Conservation (phyloP, 202 grass and related monocot genomes). For the Tripidium arundinaceum region DNA sequence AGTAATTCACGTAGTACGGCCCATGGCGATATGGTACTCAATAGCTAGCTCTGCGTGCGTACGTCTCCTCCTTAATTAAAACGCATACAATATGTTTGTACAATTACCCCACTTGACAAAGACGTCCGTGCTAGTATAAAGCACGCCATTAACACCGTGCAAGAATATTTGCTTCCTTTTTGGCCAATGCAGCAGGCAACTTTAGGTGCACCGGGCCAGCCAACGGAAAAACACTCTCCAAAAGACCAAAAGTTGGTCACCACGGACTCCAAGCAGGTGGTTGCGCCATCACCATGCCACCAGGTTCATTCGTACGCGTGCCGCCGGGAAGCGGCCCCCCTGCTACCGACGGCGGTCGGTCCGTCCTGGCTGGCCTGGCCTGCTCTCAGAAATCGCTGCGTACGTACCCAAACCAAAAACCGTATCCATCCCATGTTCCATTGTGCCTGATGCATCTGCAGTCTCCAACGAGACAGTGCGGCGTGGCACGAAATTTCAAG, state of each 20-base stretch:
- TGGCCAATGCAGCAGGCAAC: not conserved
- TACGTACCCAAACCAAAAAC: not conserved
- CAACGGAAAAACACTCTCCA: not conserved
- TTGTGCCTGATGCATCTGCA: not conserved
- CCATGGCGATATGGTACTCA: not conserved
- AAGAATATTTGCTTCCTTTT: not conserved
- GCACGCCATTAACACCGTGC: not conserved
- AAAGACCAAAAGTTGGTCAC: not conserved
- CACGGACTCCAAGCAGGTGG: not conserved
- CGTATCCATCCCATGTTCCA: not conserved
- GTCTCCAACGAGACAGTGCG: not conserved
- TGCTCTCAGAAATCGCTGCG: not conserved
- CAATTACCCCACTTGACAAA: not conserved
- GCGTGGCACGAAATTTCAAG: not conserved
- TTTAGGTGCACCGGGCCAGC: no score
- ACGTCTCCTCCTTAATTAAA: not conserved
- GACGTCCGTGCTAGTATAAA: not conserved
- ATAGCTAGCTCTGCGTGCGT: not conserved
- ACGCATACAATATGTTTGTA: not conserved
- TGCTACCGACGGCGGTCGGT: not conserved
- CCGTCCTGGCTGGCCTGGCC: not conserved
- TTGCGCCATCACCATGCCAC: not conserved
- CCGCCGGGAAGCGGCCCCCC: not conserved
- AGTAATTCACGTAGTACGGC: not conserved
- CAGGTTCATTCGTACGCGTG: not conserved